Evolutionary conservation across 2,329 filamentous ascomycete genomes (phyloP).

Genomic region (Scytalidium sp.): DNA sequence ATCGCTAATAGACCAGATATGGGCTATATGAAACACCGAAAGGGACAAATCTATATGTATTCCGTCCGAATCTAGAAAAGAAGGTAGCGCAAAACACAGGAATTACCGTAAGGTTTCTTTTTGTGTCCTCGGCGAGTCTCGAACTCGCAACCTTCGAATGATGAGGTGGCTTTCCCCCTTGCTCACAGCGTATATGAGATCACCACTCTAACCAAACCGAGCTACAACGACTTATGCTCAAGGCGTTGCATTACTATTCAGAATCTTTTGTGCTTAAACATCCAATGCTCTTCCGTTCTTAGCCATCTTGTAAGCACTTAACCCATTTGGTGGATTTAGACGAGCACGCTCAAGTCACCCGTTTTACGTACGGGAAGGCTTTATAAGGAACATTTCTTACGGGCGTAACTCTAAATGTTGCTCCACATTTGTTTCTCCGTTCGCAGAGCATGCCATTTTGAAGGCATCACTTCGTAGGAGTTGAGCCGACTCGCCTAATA

Average conservation of each 20-base stretch:
- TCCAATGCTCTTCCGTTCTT: background rate
- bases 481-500: background rate
- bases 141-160: conserved; percentile 49
- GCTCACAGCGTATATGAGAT: conserved; percentile 2
- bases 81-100: background rate
- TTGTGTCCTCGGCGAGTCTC: conserved; percentile 41
- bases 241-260: background rate
- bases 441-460: background rate
- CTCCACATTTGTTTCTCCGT: background rate
- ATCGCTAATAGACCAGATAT: no score
- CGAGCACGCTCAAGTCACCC: no score
- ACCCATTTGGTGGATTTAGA: no score
- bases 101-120: no score
- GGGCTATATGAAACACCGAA: no score
- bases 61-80: background rate
- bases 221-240: conserved; percentile 1
- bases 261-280: background rate
- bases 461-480: background rate
- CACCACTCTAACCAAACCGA: conserved; percentile 5
- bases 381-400: no score
- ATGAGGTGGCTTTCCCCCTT: background rate
- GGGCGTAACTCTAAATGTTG: background rate
- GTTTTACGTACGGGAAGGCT: no score
- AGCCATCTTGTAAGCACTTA: background rate
- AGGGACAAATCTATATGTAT: no score